Percentiles rank a stretch among this genome's conserved stretches.
phyloP scores from a whole-genome alignment of 2,329 filamentous ascomycete genomes.

The Monosporascus cannonballus region DNA sequence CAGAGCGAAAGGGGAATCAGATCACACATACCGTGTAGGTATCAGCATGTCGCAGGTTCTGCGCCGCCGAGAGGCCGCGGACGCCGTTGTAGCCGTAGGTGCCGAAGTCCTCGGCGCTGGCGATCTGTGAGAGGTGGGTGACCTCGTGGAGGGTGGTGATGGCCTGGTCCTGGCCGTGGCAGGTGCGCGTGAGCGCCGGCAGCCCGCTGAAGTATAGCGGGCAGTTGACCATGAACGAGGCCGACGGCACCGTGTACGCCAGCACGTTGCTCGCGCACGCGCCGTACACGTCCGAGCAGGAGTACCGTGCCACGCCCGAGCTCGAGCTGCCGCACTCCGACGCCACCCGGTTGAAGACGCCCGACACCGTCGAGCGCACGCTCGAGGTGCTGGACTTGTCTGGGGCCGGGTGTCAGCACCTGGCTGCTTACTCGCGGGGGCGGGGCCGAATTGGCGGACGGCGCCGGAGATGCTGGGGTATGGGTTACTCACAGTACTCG shows the following conservation, averaged over 20 bases:
- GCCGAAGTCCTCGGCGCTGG: constrained; percentile 53
- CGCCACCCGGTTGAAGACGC: constrained; percentile 45
- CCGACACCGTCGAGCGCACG: constrained; percentile 43
- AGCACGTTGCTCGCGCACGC: constrained; percentile 47
- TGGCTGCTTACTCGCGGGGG: too few relatives aligned
- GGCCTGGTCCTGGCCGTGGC: constrained; percentile 60
- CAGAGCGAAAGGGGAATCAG: too few relatives aligned
- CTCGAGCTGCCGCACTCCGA: constrained; percentile 47
- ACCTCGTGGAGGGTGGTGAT: constrained; percentile 61
- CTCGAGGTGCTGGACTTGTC: constrained; percentile 48
- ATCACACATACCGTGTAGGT: constrained; percentile 31
- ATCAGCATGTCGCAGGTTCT: constrained; percentile 59
- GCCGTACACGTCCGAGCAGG: constrained; percentile 52
- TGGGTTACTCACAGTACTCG: constrained; percentile 42
- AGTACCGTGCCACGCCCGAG: constrained; percentile 43
- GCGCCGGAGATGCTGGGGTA: not conserved
- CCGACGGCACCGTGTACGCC: constrained; percentile 54
- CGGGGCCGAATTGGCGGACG: too few relatives aligned
- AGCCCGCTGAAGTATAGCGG: constrained; percentile 51
- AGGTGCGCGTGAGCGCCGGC: constrained; percentile 40
- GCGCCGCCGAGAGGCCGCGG: constrained; percentile 33
- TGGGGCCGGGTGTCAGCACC: not conserved
- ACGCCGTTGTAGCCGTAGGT: constrained; percentile 40
- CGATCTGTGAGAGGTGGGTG: constrained; percentile 53
- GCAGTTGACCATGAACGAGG: constrained; percentile 56